Percentiles rank a stretch among this genome's conserved stretches.
Conservation (phyloP, 768 basidiomycete genomes). For the Termitomyces bulborhizus region DNA sequence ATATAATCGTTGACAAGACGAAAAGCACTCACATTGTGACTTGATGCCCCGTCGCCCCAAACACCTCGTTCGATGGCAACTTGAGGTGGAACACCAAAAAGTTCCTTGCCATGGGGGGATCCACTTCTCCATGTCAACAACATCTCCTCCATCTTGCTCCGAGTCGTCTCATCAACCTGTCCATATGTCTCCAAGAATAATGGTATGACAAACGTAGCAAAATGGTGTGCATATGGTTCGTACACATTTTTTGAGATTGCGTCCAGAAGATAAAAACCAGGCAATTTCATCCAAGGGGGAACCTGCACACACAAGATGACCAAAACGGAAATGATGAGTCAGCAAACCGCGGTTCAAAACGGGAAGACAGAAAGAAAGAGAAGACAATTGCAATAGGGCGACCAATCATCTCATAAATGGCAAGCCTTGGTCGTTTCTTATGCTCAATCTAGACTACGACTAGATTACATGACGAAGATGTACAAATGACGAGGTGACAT, state of each 20-base stretch:
- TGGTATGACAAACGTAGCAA: conserved; percentile 74
- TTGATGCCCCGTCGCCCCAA: conserved; percentile 55
- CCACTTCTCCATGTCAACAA: conserved; percentile 91
- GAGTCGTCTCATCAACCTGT: conserved; percentile 76
- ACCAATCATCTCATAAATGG: conserved; percentile 20
- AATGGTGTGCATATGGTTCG: conserved; percentile 84
- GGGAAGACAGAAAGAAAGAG: conserved; percentile 15
- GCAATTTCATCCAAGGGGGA: conserved; percentile 84
- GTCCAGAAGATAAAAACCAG: conserved; percentile 91
- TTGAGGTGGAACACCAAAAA: conserved; percentile 82
- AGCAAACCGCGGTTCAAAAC: conserved; percentile 46
- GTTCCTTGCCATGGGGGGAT: conserved; percentile 69
- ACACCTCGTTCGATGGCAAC: conserved; percentile 78
- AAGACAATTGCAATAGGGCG: conserved; percentile 11
- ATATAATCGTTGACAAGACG: conserved; percentile 3
- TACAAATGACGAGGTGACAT: conserved; percentile 11
- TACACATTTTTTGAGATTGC: conserved; percentile 97
- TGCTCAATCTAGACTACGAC: conserved; percentile 30
- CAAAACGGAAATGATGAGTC: conserved; percentile 54
- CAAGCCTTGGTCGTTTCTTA: conserved; percentile 29
- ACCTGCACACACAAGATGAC: conserved; percentile 48
- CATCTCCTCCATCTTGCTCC: conserved; percentile 98
- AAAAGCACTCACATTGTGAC: conserved; percentile 30
- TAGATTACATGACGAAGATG: conserved; percentile 35
- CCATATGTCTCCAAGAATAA: conserved; percentile 86